Conservation (phyloP, 148 eudicot genomes). For the Chenopodium quinoa region DNA sequence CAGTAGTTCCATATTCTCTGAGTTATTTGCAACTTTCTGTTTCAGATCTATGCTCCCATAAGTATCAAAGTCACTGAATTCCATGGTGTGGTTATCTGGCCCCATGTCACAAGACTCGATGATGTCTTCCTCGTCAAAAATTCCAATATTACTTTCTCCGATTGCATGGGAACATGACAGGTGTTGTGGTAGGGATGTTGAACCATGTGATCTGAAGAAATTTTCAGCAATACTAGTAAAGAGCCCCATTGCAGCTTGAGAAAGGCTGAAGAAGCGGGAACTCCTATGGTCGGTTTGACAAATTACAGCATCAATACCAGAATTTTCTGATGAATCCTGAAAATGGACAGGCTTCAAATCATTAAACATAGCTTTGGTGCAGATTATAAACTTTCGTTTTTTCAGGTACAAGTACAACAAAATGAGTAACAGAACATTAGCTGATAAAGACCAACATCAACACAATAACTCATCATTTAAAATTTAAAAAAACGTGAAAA, state of each 20-base stretch:
- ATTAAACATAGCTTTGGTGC: background rate
- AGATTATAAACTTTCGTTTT: background rate
- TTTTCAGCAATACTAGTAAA: constrained; percentile 51
- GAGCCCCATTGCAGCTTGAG: constrained; percentile 61
- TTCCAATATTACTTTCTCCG: constrained; percentile 30
- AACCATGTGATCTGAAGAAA: constrained; percentile 43
- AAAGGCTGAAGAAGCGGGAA: constrained; percentile 36
- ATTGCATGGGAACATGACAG: constrained; percentile 29
- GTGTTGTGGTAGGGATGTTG: constrained; percentile 35
- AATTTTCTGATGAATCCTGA: constrained; percentile 41
- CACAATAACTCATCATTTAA: background rate
- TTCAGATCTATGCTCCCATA: constrained; percentile 31
- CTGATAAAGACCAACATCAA: background rate
- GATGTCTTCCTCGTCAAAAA: constrained; percentile 34
- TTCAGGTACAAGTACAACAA: background rate
- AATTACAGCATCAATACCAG: constrained; percentile 16
- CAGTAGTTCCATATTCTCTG: constrained; percentile 24
- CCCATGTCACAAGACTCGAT: constrained; percentile 36
- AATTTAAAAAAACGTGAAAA: background rate
- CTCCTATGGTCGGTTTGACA: constrained; percentile 21
- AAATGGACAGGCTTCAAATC: background rate
- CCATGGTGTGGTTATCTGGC: constrained; percentile 17
- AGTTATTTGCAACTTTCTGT: constrained; percentile 23
- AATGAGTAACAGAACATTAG: background rate
- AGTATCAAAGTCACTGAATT: constrained; percentile 27